Percentiles rank a stretch among this genome's conserved stretches.
Evolutionary conservation across 441 rosid genomes (phyloP).

Genomic region (Euphorbia corollata): DNA sequence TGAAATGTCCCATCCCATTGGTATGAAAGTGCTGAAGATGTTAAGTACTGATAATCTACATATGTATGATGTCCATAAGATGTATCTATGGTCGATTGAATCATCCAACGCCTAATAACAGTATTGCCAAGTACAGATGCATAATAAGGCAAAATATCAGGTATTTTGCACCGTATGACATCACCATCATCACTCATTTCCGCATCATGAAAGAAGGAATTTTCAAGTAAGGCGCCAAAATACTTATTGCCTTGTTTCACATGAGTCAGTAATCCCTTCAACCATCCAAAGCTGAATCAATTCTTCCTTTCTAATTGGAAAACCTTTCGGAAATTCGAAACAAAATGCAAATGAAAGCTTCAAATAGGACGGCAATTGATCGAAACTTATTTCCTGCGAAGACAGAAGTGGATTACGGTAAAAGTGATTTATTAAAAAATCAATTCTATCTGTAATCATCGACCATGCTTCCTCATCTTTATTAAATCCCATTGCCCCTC

Average conservation of each 20-base stretch:
- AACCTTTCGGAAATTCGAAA: conserved; percentile 19
- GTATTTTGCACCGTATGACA: neutral
- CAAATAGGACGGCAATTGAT: conserved; percentile 22
- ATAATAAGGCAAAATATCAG: neutral
- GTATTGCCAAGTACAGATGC: neutral
- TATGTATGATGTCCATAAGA: neutral
- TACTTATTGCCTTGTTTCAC: neutral
- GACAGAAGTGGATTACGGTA: no score
- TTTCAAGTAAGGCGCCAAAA: conserved; percentile 11
- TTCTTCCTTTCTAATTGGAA: conserved; percentile 16
- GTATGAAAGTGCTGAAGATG: no score
- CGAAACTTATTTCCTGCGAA: conserved; percentile 10
- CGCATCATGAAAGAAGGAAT: conserved; percentile 22
- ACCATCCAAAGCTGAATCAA: conserved; percentile 29
- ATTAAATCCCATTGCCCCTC: conserved; percentile 8
- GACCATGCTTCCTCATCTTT: conserved; percentile 18
- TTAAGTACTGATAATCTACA: neutral
- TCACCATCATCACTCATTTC: conserved; percentile 8
- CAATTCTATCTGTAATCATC: conserved; percentile 11
- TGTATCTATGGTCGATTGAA: neutral
- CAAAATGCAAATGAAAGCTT: conserved; percentile 20
- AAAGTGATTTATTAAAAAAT: conserved; percentile 7
- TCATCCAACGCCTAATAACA: neutral
- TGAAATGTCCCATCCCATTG: no score
- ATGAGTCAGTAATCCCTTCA: conserved; percentile 17